Percentiles rank a stretch among this genome's conserved stretches.
phyloP scores from a whole-genome alignment of 2,329 filamentous ascomycete species.

The Zelopaecilomyces penicillatus region DNA sequence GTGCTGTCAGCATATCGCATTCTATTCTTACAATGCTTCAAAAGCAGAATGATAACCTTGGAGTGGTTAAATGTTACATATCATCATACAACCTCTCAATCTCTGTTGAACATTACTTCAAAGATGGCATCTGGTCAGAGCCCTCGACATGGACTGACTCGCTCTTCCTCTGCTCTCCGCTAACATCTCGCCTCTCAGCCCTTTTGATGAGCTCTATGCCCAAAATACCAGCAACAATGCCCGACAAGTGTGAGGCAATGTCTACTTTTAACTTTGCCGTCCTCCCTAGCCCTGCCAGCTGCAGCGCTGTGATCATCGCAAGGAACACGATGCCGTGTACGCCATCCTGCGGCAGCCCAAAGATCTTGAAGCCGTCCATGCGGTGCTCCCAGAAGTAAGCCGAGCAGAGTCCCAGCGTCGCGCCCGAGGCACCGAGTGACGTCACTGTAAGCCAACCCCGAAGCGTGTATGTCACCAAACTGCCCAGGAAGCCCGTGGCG shows the following conservation, averaged over 20 bases:
- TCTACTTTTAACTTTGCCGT: slow-evolving; percentile 36
- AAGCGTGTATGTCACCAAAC: slow-evolving; percentile 42
- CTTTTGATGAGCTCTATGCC: slow-evolving; percentile 28
- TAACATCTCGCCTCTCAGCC: slow-evolving; percentile 8
- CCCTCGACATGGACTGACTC: background rate
- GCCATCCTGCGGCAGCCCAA: slow-evolving; percentile 50
- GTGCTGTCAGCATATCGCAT: too few relatives aligned
- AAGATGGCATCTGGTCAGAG: too few relatives aligned
- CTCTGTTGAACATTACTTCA: too few relatives aligned
- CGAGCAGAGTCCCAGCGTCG: slow-evolving; percentile 50
- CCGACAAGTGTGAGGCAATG: slow-evolving; percentile 44
- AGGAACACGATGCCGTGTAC: slow-evolving; percentile 48
- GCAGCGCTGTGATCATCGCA: slow-evolving; percentile 40
- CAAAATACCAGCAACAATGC: slow-evolving; percentile 39
- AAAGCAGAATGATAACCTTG: too few relatives aligned
- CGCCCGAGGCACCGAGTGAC: slow-evolving; percentile 59
- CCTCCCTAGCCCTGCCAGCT: slow-evolving; percentile 39
- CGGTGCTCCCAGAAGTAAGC: slow-evolving; percentile 55
- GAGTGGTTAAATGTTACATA: too few relatives aligned
- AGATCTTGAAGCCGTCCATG: slow-evolving; percentile 47
- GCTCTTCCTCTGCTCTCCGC: slow-evolving; percentile 10
- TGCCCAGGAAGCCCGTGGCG: slow-evolving; percentile 48
- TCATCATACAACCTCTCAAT: too few relatives aligned
- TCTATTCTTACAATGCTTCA: too few relatives aligned
- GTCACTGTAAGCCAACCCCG: slow-evolving; percentile 37